Evolutionary conservation across 192 early-diverging fungal species (phyloP), one percentile per base, ranked within the genome.

Genomic region (Gigaspora rosea): DNA sequence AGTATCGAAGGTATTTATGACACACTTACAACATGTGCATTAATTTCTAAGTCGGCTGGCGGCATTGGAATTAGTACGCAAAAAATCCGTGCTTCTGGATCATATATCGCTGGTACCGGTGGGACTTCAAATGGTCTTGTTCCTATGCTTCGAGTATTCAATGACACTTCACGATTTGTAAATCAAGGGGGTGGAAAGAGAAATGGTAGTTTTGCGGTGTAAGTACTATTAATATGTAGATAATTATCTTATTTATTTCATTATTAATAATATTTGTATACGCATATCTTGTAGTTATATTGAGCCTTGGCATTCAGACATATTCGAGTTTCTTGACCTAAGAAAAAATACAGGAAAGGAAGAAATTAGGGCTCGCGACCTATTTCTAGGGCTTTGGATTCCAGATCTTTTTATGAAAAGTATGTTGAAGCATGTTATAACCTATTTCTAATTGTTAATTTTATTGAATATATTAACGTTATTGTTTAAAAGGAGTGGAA

Each of bases 181-280:
- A 96, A 98, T 86, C 97, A 99, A 85, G 97, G 97, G 69, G 97
- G 96, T 48, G 97, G 97, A 89, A 99, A 98, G 89, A 93, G 96
- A 36, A 96, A 96, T 1, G 96, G 97, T 16, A 95, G 96, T 6
- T 98, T 99, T 89, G 97, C 97, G 71, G 92, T 99, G 41, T 41
- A 41, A 41, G 41, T 41, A 41, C 7, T 41, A 41, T 41, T 41
- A 41, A 41, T 41, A 41, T 41, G 4, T 41, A 7, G 41, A 27
- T 7, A 41, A 41, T 0, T 41, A 7, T 41, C 7, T 41, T 41
- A 41, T 41, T 41, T 41, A 6, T 6, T 41, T 41, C 3, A 6
- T 41, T 41, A 41, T 41, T 41, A 41, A 41, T 41, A 41, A 41
- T 41, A 41, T 41, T 41, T 41, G 7, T 41, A 41, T 41, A 41